Evolutionary conservation across 2,329 filamentous ascomycete genomes (phyloP).

Genomic region (Davidsoniella australis): DNA sequence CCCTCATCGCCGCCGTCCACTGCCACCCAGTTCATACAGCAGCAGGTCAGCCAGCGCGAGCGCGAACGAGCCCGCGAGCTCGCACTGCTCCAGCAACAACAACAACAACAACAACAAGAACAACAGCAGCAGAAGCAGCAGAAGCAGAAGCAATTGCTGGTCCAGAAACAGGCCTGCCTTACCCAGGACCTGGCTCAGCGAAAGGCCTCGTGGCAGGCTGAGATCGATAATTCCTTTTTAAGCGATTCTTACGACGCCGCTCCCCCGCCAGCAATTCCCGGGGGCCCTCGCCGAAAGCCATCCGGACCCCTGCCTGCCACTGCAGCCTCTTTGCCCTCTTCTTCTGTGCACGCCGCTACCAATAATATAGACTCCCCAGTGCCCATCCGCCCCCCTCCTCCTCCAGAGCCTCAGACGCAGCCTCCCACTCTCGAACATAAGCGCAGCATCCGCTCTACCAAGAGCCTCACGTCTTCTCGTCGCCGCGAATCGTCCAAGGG

Average conservation of each 20-base stretch:
- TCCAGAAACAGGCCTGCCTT: conserved; percentile 4
- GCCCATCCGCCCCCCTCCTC: conserved; percentile 22
- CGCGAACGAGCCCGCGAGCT: conserved; percentile 5
- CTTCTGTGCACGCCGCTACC: conserved; percentile 2
- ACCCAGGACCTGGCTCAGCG: not conserved
- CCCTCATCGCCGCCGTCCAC: conserved; percentile 2
- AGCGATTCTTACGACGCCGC: conserved; percentile 54
- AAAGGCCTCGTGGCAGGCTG: conserved; percentile 29
- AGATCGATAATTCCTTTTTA: conserved; percentile 32
- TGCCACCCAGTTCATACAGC: conserved; percentile 6
- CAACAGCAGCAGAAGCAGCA: conserved; percentile 2
- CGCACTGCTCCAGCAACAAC: not conserved
- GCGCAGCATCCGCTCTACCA: conserved; percentile 41
- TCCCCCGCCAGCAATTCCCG: conserved; percentile 69
- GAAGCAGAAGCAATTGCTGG: conserved; percentile 5
- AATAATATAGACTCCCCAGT: conserved; percentile 13
- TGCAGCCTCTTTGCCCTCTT: conserved; percentile 15
- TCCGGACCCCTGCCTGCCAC: conserved; percentile 21
- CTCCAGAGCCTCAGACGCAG: conserved; percentile 40
- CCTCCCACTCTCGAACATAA: conserved; percentile 39
- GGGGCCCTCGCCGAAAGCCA: conserved; percentile 46
- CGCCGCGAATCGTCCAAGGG: conserved; percentile 5
- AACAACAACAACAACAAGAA: too few species aligned
- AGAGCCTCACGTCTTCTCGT: conserved; percentile 19
- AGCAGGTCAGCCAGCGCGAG: conserved; percentile 4